Percentiles rank a stretch among this genome's conserved stretches.
Evolutionary conservation across 495 filamentous ascomycete species (phyloP).

Genomic region (Hypoxylon rickii): DNA sequence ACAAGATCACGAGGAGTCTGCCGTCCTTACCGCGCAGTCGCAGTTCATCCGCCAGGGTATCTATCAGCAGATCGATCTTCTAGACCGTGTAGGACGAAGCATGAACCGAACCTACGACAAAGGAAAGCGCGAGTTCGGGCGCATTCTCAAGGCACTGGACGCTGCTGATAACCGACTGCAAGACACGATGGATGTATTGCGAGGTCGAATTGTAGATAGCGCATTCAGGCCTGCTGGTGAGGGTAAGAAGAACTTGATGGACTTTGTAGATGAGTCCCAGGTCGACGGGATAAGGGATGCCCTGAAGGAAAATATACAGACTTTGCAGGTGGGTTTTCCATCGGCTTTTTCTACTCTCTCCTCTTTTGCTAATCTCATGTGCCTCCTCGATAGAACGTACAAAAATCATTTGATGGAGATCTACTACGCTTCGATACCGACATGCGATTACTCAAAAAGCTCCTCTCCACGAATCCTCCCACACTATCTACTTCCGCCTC

Average conservation of each 20-base stretch:
- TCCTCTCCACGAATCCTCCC: conserved; percentile 41
- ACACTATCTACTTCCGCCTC: conserved; percentile 44
- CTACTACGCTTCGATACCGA: conserved; percentile 65
- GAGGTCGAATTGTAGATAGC: conserved; percentile 72
- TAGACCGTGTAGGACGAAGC: conserved; percentile 67
- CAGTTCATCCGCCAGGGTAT: conserved; percentile 75
- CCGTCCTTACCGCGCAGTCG: conserved; percentile 76
- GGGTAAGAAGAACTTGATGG: conserved; percentile 72
- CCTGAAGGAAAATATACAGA: conserved; percentile 68
- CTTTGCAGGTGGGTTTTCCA: conserved; percentile 47
- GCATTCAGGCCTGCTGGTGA: conserved; percentile 72
- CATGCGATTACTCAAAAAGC: conserved; percentile 53
- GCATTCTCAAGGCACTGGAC: conserved; percentile 73
- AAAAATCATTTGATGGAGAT: conserved; percentile 65
- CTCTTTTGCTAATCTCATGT: conserved; percentile 7
- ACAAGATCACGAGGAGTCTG: conserved; percentile 76
- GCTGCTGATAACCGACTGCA: conserved; percentile 71
- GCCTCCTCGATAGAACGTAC: conserved; percentile 51
- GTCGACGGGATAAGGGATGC: conserved; percentile 70
- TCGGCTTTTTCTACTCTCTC: not conserved
- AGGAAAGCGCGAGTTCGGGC: conserved; percentile 55
- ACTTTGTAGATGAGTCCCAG: conserved; percentile 85
- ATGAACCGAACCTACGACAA: conserved; percentile 57
- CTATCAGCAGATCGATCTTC: conserved; percentile 69
- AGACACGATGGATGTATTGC: conserved; percentile 69